Base-by-base conservation (phyloP, 805 yeast genomes). In the Cyberlindnera suaveolens region DNA sequence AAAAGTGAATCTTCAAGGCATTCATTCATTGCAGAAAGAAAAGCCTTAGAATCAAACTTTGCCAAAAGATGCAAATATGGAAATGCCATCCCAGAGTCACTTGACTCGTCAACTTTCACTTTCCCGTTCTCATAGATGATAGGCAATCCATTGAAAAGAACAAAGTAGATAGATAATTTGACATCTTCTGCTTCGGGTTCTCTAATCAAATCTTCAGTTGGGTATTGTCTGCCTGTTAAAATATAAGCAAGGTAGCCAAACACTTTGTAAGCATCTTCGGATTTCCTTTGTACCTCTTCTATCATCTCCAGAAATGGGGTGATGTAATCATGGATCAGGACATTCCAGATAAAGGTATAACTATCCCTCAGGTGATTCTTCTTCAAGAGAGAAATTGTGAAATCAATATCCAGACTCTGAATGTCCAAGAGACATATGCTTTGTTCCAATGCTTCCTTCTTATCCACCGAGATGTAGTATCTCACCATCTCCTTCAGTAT, bases 201-300 rank as follows among this genome's bases (percentile, higher is more conserved):
- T 8, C 57, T 65, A 18, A 82, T 67, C 16, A 61, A 60, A 26
- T 66, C 62, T 36, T 84, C 85, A 1, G 84, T 79, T 0, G 97
- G 97, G 58, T 81, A 91, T 45, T 81, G 83, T 43, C 93, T 68
- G 1, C 95, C 95, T 0, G 91, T 82, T 23, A 87, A 65, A 10
- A 80, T 65, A 53, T 78, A 84, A 0, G 88, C 73, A 46, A 90
- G 58, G 56, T 84, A 91, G 0, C 80, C 72, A 52, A 66, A 82
- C 2, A 78, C 65, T 48, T 68, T 69, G 30, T 49, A 48, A 2
- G 59, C 33, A 6, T 52, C 45, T 39, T 58, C 32, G 42, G 44
- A 15, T 46, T 39, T 23, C 34, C 41, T 16, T 50, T 52, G 17
- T 63, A 64, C 30, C 57, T 66, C 38, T 44, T 63, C 54, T 4